phyloP scores from a whole-genome alignment of 1,284 basidiomycete genomes.

The Ceratobasidium sp. region DNA sequence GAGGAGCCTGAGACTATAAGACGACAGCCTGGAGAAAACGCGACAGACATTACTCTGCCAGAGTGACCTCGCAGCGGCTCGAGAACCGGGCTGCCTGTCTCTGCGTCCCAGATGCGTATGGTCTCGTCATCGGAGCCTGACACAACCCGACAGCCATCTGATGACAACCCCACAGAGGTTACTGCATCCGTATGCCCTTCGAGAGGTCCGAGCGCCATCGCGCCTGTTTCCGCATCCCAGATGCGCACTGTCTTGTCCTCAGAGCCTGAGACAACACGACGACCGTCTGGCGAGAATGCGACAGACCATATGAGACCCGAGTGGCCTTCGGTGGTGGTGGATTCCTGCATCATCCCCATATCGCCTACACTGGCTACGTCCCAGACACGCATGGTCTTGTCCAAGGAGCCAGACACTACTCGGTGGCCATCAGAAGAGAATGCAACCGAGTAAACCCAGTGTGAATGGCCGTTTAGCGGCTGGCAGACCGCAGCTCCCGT shows the following conservation, averaged over 20 bases:
- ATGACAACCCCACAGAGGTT: not conserved
- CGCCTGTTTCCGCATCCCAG: slow-evolving; percentile 23
- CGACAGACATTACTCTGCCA: not conserved
- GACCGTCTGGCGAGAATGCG: too few species aligned
- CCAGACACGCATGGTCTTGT: not conserved
- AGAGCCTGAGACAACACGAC: not conserved
- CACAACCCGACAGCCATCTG: slow-evolving; percentile 16
- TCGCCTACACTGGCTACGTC: too few species aligned
- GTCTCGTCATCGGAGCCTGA: not conserved
- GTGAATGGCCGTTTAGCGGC: not conserved
- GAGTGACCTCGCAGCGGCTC: slow-evolving; percentile 28
- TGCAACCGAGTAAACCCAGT: not conserved
- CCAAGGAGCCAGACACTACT: not conserved
- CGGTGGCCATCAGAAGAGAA: not conserved
- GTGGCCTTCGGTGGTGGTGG: too few species aligned
- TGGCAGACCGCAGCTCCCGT: slow-evolving; percentile 9
- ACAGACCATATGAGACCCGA: too few species aligned
- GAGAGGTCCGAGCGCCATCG: not conserved
- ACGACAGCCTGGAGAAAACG: slow-evolving; percentile 29
- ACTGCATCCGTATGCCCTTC: not conserved
- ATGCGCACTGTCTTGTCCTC: slow-evolving; percentile 18
- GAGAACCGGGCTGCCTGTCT: not conserved
- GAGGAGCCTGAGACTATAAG: slow-evolving; percentile 15
- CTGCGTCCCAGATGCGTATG: slow-evolving; percentile 35
- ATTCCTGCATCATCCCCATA: too few species aligned